phyloP scores from a whole-genome alignment of 306 rosid species.

The Medicago arabica region DNA sequence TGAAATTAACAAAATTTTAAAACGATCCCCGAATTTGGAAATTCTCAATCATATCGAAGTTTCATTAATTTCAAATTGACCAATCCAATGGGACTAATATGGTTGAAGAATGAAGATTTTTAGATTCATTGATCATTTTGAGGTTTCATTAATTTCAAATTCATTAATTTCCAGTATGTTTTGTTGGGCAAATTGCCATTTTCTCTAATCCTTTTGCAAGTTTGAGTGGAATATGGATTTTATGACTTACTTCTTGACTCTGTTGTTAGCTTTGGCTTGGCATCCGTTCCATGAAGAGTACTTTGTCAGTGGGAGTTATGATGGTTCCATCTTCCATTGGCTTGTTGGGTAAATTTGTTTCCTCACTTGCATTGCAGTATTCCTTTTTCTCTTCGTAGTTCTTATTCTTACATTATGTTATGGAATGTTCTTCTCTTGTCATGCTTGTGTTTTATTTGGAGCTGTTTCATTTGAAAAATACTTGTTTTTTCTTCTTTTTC shows the following conservation, averaged over 20 bases:
- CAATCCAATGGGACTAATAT: background rate
- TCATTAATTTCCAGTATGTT: background rate
- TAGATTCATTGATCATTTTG: background rate
- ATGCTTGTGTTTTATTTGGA: slow-evolving; percentile 27
- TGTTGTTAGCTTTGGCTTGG: slow-evolving; percentile 89
- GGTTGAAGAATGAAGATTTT: background rate
- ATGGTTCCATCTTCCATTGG: slow-evolving; percentile 98
- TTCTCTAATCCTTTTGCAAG: slow-evolving; percentile 39
- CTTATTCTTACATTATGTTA: slow-evolving; percentile 24
- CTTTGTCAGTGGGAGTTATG: slow-evolving; percentile 97
- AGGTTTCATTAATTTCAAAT: background rate
- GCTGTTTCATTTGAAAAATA: background rate
- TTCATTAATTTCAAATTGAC: background rate
- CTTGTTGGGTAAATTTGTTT: slow-evolving; percentile 82
- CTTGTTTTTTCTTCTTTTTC: background rate
- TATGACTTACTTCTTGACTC: slow-evolving; percentile 41
- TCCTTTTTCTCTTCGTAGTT: slow-evolving; percentile 24
- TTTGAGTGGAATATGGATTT: slow-evolving; percentile 37
- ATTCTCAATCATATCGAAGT: background rate
- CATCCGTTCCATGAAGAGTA: slow-evolving; percentile 99
- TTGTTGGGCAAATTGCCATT: slow-evolving; percentile 16
- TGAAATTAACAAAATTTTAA: background rate
- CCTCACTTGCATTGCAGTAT: slow-evolving; percentile 25
- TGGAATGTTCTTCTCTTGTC: slow-evolving; percentile 8
- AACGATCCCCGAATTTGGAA: background rate